Base-by-base conservation (phyloP, 805 yeast species). In the Kurtzmaniella cleridarum region DNA sequence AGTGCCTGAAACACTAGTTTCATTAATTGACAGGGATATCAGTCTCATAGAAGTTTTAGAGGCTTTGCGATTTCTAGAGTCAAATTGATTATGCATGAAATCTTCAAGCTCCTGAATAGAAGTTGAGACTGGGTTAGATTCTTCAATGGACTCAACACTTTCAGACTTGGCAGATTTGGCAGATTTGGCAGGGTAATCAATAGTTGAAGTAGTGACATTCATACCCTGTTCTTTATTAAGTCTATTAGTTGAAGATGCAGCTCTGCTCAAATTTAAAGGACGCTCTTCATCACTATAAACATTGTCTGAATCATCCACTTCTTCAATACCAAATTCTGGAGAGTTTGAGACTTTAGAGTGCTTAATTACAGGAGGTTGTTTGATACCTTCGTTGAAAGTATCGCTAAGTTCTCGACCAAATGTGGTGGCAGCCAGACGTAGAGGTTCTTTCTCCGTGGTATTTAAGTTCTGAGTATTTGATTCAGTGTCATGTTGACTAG, bases 81-180 rank as follows among this genome's bases (percentile, higher is more conserved):
- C 43, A 29, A 64, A 53, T 34, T 64, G 65, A 2, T 61, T 50
- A 36, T 62, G 66, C 60, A 67, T 58, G 47, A 61, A 60, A 35
- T 56, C 59, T 39, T 64, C 69, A 28, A 67, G 60, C 31, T 66
- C 73, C 44, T 63, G 65, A 34, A 67, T 66, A 1, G 71, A 62
- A 2, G 59, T 42, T 40, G 62, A 61, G 13, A 61, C 53, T 9
- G 54, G 48, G 7, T 43, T 38, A 12, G 37, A n/a, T 28, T 41
- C 40, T 14, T 45, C 34, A 9, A 55, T 45, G 5, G 55, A 43
- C 17, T 50, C 49, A 17, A 42, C 54, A 14, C 45, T 23, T 12
- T 46, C 49, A 15, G 41, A 38, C 26, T 14, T 37, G 4, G 24
- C 7, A 20, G 24, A 20, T 29, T n/a, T 27, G n/a, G 11, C 29